Conservation (phyloP, 768 basidiomycete species). For the Boletus vinaceobasis region DNA sequence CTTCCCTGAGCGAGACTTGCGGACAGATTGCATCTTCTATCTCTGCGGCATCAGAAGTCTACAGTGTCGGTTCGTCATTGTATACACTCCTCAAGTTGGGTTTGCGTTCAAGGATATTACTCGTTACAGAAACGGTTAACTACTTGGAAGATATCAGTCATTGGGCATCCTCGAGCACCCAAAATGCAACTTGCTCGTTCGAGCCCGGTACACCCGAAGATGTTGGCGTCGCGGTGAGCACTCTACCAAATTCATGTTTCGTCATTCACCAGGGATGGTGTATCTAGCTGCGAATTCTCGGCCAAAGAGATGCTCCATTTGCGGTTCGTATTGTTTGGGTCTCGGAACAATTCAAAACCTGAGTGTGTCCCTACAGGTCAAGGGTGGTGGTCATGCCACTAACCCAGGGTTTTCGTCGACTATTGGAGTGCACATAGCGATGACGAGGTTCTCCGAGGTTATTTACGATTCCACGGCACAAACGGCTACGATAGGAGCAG, state of each 20-base stretch:
- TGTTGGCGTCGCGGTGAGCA: conserved; percentile 43
- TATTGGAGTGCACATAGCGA: conserved; percentile 52
- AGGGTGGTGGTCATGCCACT: conserved; percentile 55
- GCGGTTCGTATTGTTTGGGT: conserved; percentile 14
- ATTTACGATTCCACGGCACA: conserved; percentile 36
- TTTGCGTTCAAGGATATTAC: not conserved
- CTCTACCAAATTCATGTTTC: not conserved
- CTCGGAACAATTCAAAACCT: not conserved
- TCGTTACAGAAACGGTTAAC: conserved; percentile 9
- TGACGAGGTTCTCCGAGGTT: conserved; percentile 43
- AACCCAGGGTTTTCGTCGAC: conserved; percentile 61
- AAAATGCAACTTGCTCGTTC: conserved; percentile 50
- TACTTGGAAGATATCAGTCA: conserved; percentile 46
- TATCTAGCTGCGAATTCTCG: conserved; percentile 27
- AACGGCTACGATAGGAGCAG: conserved; percentile 38
- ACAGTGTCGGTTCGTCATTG: not conserved
- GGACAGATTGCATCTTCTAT: not conserved
- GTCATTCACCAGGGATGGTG: not conserved
- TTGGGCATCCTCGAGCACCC: conserved; percentile 50
- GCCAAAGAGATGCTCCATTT: conserved; percentile 40
- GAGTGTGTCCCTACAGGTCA: conserved; percentile 39
- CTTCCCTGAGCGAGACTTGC: not conserved
- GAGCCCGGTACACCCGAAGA: conserved; percentile 56
- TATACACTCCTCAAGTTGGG: too few relatives aligned
- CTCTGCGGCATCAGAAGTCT: conserved; percentile 5